Conservation (phyloP, 805 yeast genomes). For the Metschnikowia matae region DNA sequence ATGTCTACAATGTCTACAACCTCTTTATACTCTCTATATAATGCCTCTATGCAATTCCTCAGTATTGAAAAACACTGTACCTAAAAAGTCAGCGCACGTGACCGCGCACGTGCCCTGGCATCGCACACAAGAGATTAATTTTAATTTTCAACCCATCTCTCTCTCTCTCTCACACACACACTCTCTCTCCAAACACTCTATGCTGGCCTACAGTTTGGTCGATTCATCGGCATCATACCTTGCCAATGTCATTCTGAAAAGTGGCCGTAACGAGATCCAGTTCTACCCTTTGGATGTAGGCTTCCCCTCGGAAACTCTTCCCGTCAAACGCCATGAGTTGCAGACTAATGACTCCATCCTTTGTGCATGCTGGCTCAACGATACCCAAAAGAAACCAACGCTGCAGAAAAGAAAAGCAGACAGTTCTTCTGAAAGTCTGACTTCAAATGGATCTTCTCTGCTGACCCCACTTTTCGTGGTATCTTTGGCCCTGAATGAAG, state of each 20-base stretch:
- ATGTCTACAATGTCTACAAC: too few species aligned
- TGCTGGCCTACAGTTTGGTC: slow-evolving; percentile 19
- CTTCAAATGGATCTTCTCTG: slow-evolving; percentile 2
- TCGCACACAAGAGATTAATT: slow-evolving; percentile 1
- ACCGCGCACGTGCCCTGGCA: neutral
- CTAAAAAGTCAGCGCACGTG: neutral
- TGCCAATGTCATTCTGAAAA: slow-evolving; percentile 40
- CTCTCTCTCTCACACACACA: too few species aligned
- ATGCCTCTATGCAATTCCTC: too few species aligned
- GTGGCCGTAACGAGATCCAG: slow-evolving; percentile 45
- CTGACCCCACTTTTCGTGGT: slow-evolving; percentile 25
- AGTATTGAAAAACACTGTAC: too few species aligned
- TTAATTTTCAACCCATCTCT: neutral
- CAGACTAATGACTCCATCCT: slow-evolving; percentile 36
- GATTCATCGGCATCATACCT: slow-evolving; percentile 29
- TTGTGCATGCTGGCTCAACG: slow-evolving; percentile 35
- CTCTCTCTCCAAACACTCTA: neutral
- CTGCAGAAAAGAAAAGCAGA: slow-evolving; percentile 5
- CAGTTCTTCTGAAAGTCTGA: neutral
- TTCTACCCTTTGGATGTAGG: slow-evolving; percentile 25
- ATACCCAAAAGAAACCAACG: slow-evolving; percentile 4
- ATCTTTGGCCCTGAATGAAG: slow-evolving; percentile 32
- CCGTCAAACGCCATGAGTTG: slow-evolving; percentile 35
- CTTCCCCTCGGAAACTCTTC: slow-evolving; percentile 12
- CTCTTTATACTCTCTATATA: too few species aligned